Percentiles rank a stretch among this genome's conserved stretches.
Conservation (phyloP, 2,329 filamentous ascomycete genomes). For the Magnaporthiopsis rhizophila region DNA sequence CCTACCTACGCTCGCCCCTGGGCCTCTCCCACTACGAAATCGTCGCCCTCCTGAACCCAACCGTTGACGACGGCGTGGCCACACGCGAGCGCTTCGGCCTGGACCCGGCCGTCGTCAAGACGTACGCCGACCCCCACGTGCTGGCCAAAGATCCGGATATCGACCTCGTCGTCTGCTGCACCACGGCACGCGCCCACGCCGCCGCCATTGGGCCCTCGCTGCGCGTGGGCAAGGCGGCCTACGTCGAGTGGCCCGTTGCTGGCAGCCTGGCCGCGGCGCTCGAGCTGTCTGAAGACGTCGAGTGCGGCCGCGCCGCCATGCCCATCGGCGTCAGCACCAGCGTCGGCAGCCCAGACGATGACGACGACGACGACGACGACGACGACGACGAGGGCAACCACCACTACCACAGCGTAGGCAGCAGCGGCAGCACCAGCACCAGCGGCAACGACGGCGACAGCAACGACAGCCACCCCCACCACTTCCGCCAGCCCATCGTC, state of each 20-base stretch:
- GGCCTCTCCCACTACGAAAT: constrained; percentile 37
- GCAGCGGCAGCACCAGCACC: not conserved
- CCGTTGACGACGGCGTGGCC: constrained; percentile 33
- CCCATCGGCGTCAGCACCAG: no score
- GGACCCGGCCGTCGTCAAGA: constrained; percentile 26
- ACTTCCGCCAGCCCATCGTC: no score
- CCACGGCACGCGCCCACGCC: constrained; percentile 35
- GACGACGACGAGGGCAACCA: not conserved
- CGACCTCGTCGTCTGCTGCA: constrained; percentile 39
- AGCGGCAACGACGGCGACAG: not conserved
- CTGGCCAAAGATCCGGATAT: constrained; percentile 41
- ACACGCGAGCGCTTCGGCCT: constrained; percentile 33
- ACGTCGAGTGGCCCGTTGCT: constrained; percentile 51
- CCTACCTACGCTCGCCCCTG: constrained; percentile 44
- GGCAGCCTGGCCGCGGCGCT: constrained; percentile 30
- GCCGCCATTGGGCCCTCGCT: constrained; percentile 36
- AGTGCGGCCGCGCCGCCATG: not conserved
- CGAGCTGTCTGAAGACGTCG: constrained; percentile 29
- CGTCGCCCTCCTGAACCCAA: constrained; percentile 44
- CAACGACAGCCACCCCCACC: not conserved
- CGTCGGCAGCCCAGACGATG: not conserved
- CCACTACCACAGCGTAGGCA: not conserved
- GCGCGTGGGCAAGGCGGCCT: constrained; percentile 43
- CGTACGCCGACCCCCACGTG: constrained; percentile 40
- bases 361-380: no score